Evolutionary conservation across 2,329 filamentous ascomycete species (phyloP), one percentile per base, ranked within the genome.

Genomic region (Fonsecaea erecta): DNA sequence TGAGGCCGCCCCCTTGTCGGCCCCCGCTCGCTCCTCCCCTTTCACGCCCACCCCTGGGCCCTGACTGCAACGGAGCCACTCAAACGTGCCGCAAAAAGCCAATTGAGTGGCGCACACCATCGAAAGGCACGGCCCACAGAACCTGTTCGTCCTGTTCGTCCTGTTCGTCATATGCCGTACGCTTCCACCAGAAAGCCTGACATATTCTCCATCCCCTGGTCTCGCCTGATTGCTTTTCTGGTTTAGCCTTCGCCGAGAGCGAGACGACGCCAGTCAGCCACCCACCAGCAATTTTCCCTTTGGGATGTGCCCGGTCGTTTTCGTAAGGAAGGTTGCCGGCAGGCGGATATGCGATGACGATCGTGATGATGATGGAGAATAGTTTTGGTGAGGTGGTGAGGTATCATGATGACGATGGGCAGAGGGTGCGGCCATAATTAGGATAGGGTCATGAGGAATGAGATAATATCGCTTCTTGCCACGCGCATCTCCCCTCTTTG

Each of bases 81-180:
- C 26, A 52, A 58, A 55, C 28, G 37, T 51, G 52, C 43, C 37
- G 30, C 58, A 34, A 43, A 30, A 35, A 51, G 28, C 61, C 54
- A 63, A 57, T 35, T 21, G 52, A 34, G 40, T 37, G 18, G 30
- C 21, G 43, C 43, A 48, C 43, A 48, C 43, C 43, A 48, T 24
- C 59, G 14, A 57, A n/a, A 43, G 56, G 62, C 34, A 56, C 62
- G 56, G 32, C 62, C 62, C 62, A 64, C 55, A 57, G 28, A 30
- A 52, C 57, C 57, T 52, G 57, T 52, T 60, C 57, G 57, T 52
- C 37, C 56, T 65, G 40, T 65, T 65, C 63, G 43, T 65, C 63
- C 57, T 65, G 52, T 65, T 65, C 63, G 63, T 65, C 63, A 65
- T 65, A 43, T 52, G 55, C 48, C 57, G 62, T 30, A 51, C 35